These are phyloP conservation scores for Entophlyctis helioformis DNA, from an alignment of 192 early-diverging fungal genomes.

Conservation along the genomic window DNA sequence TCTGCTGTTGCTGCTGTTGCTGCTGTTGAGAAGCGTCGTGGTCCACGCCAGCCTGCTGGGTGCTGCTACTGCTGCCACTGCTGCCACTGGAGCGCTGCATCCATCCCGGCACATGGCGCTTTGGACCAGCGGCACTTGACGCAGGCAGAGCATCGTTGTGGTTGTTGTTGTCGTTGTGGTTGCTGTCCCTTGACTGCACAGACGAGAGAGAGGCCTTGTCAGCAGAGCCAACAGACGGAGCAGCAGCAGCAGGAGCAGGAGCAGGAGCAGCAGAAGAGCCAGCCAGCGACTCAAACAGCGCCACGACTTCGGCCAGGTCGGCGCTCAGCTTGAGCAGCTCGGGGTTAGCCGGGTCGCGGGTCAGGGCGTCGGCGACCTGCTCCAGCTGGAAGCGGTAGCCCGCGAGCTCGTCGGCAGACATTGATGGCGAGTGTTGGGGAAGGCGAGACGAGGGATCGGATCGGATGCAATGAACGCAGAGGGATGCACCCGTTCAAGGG, in stretches of 20 bases:
- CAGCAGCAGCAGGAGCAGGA: neutral
- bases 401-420: conserved; percentile 42
- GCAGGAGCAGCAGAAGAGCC: too few species aligned
- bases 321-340: conserved; percentile 53
- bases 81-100: too few species aligned
- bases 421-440: too few species aligned
- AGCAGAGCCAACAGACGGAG: neutral
- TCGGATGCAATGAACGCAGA: too few species aligned
- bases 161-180: too few species aligned
- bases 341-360: conserved; percentile 51
- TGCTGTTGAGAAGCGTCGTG: neutral
- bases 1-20: conserved; percentile 6
- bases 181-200: conserved; percentile 16
- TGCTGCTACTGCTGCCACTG: too few species aligned
- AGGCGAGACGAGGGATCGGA: too few species aligned
- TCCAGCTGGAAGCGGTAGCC: conserved; percentile 55
- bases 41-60: too few species aligned
- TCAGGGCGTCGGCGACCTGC: conserved; percentile 59
- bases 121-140: too few species aligned
- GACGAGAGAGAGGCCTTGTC: conserved; percentile 23
- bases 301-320: conserved; percentile 60
- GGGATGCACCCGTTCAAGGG: too few species aligned
- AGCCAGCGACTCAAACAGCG: conserved; percentile 17
- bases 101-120: too few species aligned
- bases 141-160: too few species aligned